Evolutionary conservation across 805 yeast genomes (phyloP).

Genomic region (Hanseniaspora meyeri): DNA sequence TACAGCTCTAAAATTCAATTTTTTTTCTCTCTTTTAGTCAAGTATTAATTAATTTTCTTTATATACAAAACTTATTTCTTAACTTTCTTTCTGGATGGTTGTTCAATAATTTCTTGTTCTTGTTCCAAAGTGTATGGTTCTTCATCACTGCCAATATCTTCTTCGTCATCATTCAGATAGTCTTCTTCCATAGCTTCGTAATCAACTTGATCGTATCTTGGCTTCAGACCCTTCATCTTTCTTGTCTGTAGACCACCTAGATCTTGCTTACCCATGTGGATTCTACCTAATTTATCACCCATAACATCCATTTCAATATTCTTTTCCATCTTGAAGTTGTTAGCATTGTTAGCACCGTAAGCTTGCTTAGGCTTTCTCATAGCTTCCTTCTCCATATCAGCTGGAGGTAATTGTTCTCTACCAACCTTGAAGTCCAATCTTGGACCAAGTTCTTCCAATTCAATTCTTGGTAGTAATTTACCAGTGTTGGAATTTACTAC

Average conservation of each 20-base stretch:
- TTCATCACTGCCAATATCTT: constrained; percentile 16
- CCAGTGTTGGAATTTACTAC: constrained; percentile 18
- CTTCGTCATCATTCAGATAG: constrained; percentile 34
- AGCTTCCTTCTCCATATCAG: constrained; percentile 88
- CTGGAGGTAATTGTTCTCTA: constrained; percentile 65
- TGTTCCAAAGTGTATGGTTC: constrained; percentile 13
- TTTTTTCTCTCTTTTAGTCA: background rate
- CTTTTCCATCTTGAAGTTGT: constrained; percentile 60
- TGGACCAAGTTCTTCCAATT: constrained; percentile 90
- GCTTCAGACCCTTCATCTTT: constrained; percentile 95
- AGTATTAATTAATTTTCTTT: background rate
- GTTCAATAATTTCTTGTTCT: constrained; percentile 11
- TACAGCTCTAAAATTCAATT: background rate
- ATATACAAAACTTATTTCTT: background rate
- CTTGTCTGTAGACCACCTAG: constrained; percentile 81
- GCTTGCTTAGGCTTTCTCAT: constrained; percentile 59
- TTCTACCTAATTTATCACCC: constrained; percentile 95
- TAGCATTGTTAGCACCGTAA: constrained; percentile 13
- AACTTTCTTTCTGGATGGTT: constrained; percentile 10
- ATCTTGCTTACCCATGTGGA: constrained; percentile 94
- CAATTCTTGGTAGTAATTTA: constrained; percentile 75
- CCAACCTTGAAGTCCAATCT: constrained; percentile 88
- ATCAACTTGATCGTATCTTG: constrained; percentile 62
- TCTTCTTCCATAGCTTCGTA: constrained; percentile 45
- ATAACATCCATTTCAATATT: constrained; percentile 72